Base-by-base conservation (phyloP, 164 flowering plant genomes). In the Sextonia rubra region DNA sequence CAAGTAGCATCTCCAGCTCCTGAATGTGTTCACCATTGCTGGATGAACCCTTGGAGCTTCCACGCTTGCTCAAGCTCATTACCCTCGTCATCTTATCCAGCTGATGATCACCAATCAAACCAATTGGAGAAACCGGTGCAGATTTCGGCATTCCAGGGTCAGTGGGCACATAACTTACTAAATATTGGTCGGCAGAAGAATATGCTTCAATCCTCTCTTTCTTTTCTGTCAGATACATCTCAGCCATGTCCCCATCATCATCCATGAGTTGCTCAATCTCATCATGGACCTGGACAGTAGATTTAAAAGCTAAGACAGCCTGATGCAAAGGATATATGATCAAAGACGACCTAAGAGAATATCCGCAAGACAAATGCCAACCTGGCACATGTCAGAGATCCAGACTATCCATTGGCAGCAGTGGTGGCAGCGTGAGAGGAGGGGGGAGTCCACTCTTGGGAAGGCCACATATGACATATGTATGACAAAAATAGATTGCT, bases 211-310 rank as follows among this genome's bases (percentile, higher is more conserved):
- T 71, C 72, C 86, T 88, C 76, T 79, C 82, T 78, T 91, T 96
- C 88, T 96, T 96, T 83, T 89, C 95, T 0, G 99, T 93, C 67
- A 93, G 84, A 80, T 93, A 90, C 97, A 96, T 91, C 84, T 91
- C 99, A 60, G 98, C 98, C 99, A 96, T 96, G 77, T 96, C 99
- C 62, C 93, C 97, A 73, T 96, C 99, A 83, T 96, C 99, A 77
- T 96, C 91, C 98, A 93, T 96, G 49, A 96, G 91, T 75, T 96
- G 97, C 73, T 96, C 99, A 69, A 93, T 90, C 83, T 96, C 99
- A 83, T 91, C 96, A 30, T 90, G 90, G 64, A 93, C 95, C 99
- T 95, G 78, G 66, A 83, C 12, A 65, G 22, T 26, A 27, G 17
- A 55, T 29, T 3, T 52, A 52, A 52, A 20, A 52, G n/a, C 58